Evolutionary conservation across 192 early-diverging fungal genomes (phyloP), one percentile per base, ranked within the genome.

Genomic region (Physocladia obscura): DNA sequence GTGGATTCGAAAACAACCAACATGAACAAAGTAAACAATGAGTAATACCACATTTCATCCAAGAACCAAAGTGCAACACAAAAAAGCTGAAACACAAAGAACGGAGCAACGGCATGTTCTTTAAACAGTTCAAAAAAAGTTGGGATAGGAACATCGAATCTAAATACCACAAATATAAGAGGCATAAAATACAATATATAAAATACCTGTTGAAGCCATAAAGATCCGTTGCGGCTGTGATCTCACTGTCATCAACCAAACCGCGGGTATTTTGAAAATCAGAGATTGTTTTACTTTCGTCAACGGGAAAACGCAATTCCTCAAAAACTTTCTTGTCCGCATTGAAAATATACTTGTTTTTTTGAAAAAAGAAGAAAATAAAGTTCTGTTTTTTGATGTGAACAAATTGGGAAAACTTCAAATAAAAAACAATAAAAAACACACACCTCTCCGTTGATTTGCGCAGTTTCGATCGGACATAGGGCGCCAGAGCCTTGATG

Each of bases 1-100:
- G 95, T 98, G 1, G 92, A 93, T 76, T 99, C 97, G 74, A 99
- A 99, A 4, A 96, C 89, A 36, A 97, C 88, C 63, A 99, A 78
- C 97, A 99, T 99, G 36, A 93, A 74, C 44, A 99, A 80, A 3
- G 97, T 98, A 69, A 99, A 99, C 38, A 98, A 78, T 35, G 97
- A 98, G 79, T 97, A 99, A 73, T 86, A 86, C 97, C 97, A 99
- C 88, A 98, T 97, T 75, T 99, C 97, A 78, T 99, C 97, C 76
- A 99, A 80, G 73, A 93, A 94, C 97, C 97, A 99, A 44, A 99
- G 83, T 6, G 90, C 93, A 29, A 99, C 97, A 79, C 97, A 98
- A 68, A 99, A 99, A 21, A 99, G 80, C 72, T 99, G 97, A 77
- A 99, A 99, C 49, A 99, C 92, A 79, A 99, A 99, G 79, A 99